Evolutionary conservation across 2,329 filamentous ascomycete genomes (phyloP).

Genomic region (Pyrenophora tritici-repentis): DNA sequence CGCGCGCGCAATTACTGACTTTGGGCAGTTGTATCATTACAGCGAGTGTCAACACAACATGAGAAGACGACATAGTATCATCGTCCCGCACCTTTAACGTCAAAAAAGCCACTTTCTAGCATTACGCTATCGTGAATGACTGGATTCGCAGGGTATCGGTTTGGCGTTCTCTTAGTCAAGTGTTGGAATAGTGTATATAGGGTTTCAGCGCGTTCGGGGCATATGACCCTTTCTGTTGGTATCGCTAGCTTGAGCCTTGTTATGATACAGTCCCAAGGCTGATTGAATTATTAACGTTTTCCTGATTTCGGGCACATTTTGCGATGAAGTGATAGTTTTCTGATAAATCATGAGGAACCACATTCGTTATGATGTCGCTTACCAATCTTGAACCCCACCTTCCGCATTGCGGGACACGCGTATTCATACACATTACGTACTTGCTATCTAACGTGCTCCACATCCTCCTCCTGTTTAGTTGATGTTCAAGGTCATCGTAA

Average conservation of each 20-base stretch:
- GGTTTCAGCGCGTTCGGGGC: neutral
- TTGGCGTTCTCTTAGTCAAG: neutral
- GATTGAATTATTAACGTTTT: too few species aligned
- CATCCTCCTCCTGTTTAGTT: neutral
- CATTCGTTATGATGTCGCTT: slow-evolving; percentile 6
- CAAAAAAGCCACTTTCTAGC: neutral
- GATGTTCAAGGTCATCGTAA: neutral
- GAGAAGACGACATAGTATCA: slow-evolving; percentile 76
- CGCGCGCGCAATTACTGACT: slow-evolving; percentile 53
- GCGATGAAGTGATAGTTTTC: neutral
- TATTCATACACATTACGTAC: neutral
- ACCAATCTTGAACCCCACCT: slow-evolving; percentile 9
- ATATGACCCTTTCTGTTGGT: neutral
- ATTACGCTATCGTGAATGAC: neutral
- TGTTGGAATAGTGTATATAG: neutral
- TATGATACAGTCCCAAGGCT: neutral
- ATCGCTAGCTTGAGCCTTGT: neutral
- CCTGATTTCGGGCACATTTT: too few species aligned
- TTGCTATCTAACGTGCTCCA: neutral
- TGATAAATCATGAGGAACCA: neutral
- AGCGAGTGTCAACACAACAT: slow-evolving; percentile 89
- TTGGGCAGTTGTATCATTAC: slow-evolving; percentile 75
- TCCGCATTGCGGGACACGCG: slow-evolving; percentile 5
- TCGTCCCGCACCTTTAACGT: neutral
- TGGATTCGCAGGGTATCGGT: neutral